Base-by-base conservation (phyloP, 1,284 basidiomycete genomes). In the Cystobasidium slooffiae region DNA sequence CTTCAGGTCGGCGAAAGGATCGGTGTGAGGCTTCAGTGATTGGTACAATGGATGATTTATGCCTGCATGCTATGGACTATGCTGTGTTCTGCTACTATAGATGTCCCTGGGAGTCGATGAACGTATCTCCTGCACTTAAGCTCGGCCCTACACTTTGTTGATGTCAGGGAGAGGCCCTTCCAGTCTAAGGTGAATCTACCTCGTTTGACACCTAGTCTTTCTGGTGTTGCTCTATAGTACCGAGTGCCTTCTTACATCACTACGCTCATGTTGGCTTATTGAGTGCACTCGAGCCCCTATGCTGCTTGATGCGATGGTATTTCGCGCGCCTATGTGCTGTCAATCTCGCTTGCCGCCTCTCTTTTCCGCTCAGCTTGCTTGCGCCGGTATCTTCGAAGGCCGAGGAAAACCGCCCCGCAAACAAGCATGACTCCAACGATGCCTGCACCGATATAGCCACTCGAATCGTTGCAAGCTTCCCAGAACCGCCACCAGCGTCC, bases 401-500 rank as follows among this genome's bases (percentile, higher is more conserved):
- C 49, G 37, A 72, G 41, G 51, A 49, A 72, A n/a, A 55, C 51
- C 20, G 20, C 49, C 9, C 69, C 69, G 41, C 69, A 72, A 9
- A 79, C 52, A 5, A 79, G 69, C 62, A 83, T 83, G 5, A 80
- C 72, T 1, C 78, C 83, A 1, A 83, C 80, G 46, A 83, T 82
- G 22, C 81, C 82, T 0, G 81, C 81, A 18, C 83, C 83, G 61
- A 83, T 80, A 75, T 81, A 83, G 1, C 80, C 80, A 6, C n/a
- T 44, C 9, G 44, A 59, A 61, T 83, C 82, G 72, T 81, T 82
- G 20, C 81, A 78, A 12, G 77, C 72, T 18, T 74, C 64, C 83
- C 83, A 84, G 69, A 81, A 82, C 7, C 81, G 74, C 83, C 83
- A 84, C 83, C 83, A 84, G 41, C 79, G 67, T 10, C 83, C 83